phyloP scores from a whole-genome alignment of 257 asterid genomes.

The Nicotiana benthamiana region DNA sequence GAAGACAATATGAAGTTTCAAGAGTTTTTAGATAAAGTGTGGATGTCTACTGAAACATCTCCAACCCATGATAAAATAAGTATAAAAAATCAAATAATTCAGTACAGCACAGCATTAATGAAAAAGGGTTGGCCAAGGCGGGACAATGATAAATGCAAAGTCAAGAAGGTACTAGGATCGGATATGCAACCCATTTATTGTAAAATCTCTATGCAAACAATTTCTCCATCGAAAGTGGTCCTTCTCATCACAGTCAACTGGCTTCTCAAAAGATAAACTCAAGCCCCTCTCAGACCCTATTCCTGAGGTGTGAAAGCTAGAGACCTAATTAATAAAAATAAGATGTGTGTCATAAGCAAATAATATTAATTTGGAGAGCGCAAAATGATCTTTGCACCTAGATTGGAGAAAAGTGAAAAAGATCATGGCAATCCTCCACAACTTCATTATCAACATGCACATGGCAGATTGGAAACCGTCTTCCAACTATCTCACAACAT shows the following conservation, averaged over 20 bases:
- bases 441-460: conserved; percentile 21
- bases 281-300: conserved; percentile 13
- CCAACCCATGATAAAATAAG: background rate
- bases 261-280: background rate
- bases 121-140: background rate
- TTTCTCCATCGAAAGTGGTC: conserved; percentile 28
- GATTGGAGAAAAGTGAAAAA: background rate
- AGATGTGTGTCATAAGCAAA: background rate
- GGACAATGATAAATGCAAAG: background rate
- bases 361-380: background rate
- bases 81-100: background rate
- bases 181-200: conserved; percentile 26
- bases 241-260: conserved; percentile 14
- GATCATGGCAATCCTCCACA: conserved; percentile 15
- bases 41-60: background rate
- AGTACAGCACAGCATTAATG: background rate
- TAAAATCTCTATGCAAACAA: conserved; percentile 27
- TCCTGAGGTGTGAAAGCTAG: conserved; percentile 26
- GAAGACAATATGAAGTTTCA: background rate
- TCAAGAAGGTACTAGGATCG: conserved; percentile 1
- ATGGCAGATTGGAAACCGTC: conserved; percentile 26
- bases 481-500: conserved; percentile 22
- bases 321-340: conserved; percentile 18
- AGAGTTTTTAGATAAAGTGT: background rate
- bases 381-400: background rate